These are phyloP conservation scores for Colletotrichum sp. DNA, from an alignment of 2,329 filamentous ascomycete genomes.

Conservation along the genomic window DNA sequence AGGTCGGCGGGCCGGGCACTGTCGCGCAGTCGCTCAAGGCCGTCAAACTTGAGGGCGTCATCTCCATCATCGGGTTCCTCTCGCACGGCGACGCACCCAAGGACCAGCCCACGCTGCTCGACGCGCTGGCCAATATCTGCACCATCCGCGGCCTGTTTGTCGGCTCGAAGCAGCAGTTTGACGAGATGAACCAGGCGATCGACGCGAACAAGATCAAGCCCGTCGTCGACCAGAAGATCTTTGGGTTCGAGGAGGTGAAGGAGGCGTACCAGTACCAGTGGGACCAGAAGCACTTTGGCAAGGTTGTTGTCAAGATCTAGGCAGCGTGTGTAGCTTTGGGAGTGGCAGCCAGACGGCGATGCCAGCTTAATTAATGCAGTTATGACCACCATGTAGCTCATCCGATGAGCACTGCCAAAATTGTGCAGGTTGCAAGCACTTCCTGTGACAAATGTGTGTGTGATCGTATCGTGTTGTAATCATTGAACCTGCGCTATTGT, in stretches of 20 bases:
- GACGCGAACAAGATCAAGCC: constrained; percentile 17
- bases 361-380: neutral
- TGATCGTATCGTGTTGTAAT: rapidly evolving
- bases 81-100: neutral
- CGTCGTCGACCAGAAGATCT: constrained; percentile 9
- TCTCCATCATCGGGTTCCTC: constrained; percentile 40
- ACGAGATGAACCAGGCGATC: constrained; percentile 18
- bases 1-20: constrained; percentile 50
- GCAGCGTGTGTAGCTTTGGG: neutral
- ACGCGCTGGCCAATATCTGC: constrained; percentile 15
- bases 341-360: neutral
- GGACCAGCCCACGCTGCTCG: constrained; percentile 13
- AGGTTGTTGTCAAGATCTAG: constrained; percentile 16
- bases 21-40: constrained; percentile 49
- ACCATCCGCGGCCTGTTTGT: constrained; percentile 15
- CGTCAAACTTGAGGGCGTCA: constrained; percentile 50
- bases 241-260: constrained; percentile 19
- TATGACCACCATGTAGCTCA: neutral
- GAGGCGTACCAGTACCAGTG: constrained; percentile 19
- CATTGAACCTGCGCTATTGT: neutral
- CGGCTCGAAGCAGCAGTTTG: constrained; percentile 19
- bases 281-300: constrained; percentile 17
- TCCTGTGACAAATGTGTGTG: neutral
- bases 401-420: neutral
- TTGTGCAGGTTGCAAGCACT: neutral